These are phyloP conservation scores for Colletotrichum australisinense DNA, from an alignment of 2,329 filamentous ascomycete genomes.

Conservation along the genomic window DNA sequence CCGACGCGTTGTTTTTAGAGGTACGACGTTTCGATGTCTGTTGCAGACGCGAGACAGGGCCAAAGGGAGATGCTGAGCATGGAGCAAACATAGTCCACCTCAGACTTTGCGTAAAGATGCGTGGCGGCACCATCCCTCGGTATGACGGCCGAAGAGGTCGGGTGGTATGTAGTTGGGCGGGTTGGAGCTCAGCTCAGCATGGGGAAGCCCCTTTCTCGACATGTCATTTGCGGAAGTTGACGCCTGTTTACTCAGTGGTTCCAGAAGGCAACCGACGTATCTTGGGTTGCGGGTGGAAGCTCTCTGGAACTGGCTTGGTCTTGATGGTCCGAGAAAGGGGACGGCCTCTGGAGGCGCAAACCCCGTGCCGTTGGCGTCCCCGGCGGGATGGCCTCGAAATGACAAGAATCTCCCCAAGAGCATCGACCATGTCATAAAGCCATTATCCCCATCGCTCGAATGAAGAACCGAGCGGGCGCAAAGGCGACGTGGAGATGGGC, in stretches of 20 bases:
- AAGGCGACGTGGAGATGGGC: slow-evolving; percentile 4
- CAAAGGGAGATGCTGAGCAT: slow-evolving; percentile 24
- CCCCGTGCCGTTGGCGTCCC: not conserved
- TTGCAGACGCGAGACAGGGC: not conserved
- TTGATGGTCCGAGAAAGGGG: not conserved
- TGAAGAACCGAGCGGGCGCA: slow-evolving; percentile 14
- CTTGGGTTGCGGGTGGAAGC: not conserved
- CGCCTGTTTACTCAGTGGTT: slow-evolving; percentile 12
- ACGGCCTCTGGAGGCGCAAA: not conserved
- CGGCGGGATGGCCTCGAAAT: slow-evolving; percentile 8
- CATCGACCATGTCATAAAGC: slow-evolving; percentile 29
- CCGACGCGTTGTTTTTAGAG: slow-evolving; percentile 20
- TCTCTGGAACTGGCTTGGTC: not conserved
- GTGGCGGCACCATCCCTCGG: not conserved
- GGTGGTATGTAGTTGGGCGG: not conserved
- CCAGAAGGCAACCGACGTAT: slow-evolving; percentile 17
- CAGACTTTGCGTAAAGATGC: slow-evolving; percentile 3
- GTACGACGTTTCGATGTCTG: not conserved
- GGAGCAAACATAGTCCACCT: not conserved
- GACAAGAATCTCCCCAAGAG: slow-evolving; percentile 5
- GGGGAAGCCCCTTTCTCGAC: slow-evolving; percentile 20
- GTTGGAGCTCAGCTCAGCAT: slow-evolving; percentile 6
- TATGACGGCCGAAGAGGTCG: not conserved
- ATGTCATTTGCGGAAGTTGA: slow-evolving; percentile 29
- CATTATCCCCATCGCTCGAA: slow-evolving; percentile 22